Base-by-base conservation (phyloP, 768 basidiomycete species). In the Fistulinella prunicolor region DNA sequence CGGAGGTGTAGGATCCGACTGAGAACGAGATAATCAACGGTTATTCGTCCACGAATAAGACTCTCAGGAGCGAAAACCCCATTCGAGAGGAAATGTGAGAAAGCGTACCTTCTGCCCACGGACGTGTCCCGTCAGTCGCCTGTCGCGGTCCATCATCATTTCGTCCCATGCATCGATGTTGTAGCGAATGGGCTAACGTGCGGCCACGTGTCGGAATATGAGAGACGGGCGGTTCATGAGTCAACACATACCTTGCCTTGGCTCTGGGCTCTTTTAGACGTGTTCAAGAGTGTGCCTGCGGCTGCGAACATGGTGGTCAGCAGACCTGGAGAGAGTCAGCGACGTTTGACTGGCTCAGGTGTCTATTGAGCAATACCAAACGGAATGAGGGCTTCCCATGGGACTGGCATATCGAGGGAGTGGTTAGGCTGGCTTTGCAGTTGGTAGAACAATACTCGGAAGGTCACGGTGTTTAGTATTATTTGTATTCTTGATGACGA, bases 321-420 rank as follows among this genome's bases (percentile, higher is more conserved):
- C 49, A 95, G 82, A 70, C 83, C 91, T 94, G 40, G 13, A 22
- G 8, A n/a, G 3, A 9, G 34, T 61, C 36, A 50, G 64, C 36
- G 46, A 36, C 16, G 22, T 37, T 1, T n/a, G n/a, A 19, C 7
- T 22, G 9, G 4, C 26, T 7, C 0, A 2, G 7, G 13, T 6
- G 16, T 12, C 14, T 6, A 7, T 2, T 0, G 9, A 23, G 17
- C 9, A 19, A 42, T 42, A 94, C 94, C 94, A 63, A 94, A 94
- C 39, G 94, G 94, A 75, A 98, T 89, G 59, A 97, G 80, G 43
- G 94, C 93, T 74, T 98, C 94, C 86, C 89, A 97, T 57, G 94
- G 94, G 59, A 96, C 86, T 47, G 94, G 94, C 94, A 95, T 95
- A 58, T 55, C 76, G 65, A 38, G n/a, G 2, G 19, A 17, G 40